Evolutionary conservation across 2,329 filamentous ascomycete species (phyloP).

Genomic region (Coniochaeta sp.): DNA sequence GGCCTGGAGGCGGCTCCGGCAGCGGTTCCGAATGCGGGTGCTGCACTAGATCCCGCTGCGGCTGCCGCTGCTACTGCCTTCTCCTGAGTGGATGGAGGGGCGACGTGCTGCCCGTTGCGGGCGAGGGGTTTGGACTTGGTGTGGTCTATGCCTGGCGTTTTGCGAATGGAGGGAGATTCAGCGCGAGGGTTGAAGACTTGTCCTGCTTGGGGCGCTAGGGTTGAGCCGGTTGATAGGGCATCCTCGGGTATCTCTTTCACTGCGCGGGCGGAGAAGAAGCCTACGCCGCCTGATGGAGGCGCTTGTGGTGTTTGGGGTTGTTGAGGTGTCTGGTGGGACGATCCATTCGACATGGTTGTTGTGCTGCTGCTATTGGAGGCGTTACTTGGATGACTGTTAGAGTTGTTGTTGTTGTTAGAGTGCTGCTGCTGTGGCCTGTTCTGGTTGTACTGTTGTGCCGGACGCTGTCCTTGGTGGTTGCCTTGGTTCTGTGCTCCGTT

Average conservation of each 20-base stretch:
- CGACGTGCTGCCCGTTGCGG: constrained; percentile 46
- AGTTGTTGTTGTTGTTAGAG: constrained; percentile 6
- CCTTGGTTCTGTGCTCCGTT: constrained; percentile 11
- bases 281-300: constrained; percentile 28
- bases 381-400: constrained; percentile 5
- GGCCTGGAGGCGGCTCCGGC: not conserved
- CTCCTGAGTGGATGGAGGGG: constrained; percentile 25
- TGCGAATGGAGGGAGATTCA: constrained; percentile 79
- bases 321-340: constrained; percentile 22
- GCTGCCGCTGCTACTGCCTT: too few species aligned
- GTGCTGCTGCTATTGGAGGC: constrained; percentile 5
- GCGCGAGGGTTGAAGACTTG: constrained; percentile 65
- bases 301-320: constrained; percentile 12
- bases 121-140: constrained; percentile 66
- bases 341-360: constrained; percentile 11
- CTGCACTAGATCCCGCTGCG: not conserved
- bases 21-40: not conserved
- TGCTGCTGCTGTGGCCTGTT: constrained; percentile 6
- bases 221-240: constrained; percentile 29
- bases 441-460: constrained; percentile 16
- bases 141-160: constrained; percentile 83
- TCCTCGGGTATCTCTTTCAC: constrained; percentile 49
- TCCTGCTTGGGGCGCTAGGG: constrained; percentile 33
- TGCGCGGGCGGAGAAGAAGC: constrained; percentile 66
- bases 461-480: constrained; percentile 6